Base-by-base conservation (phyloP, 345 rosid genomes). In the Gossypium mustelinum region DNA sequence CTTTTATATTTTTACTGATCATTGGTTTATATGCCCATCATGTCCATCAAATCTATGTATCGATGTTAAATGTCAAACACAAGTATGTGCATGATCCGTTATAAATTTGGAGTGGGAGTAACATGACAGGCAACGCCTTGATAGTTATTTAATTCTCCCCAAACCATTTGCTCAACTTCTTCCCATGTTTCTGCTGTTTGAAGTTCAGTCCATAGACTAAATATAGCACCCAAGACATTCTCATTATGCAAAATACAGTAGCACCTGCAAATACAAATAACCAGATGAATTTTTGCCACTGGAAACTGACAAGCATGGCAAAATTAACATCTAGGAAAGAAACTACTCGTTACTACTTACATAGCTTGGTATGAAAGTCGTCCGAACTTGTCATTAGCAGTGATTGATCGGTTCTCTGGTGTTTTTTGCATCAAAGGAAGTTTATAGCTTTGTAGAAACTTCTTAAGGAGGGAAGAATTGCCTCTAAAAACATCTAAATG, bases 201-300 rank as follows among this genome's bases (percentile, higher is more conserved):
- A 60, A 90, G 93, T 66, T 90, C 92, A 68, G 85, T 86, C 98
- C 99, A 91, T 7, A 83, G 84, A 62, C 92, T 63, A 78, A 89
- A 95, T 67, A 95, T 86, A 25, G 98, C 89, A 24, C 96, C 97
- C 84, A 95, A 81, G 56, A 95, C 81, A 73, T 91, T 92, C 52
- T 92, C 99, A 3, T 95, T 94, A 76, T 92, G 93, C 77, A 93
- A 81, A 56, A 93, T 81, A 77, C 98, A 95, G 76, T 90, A 95
- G 80, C 98, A 92, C 97, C 97, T 92, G 88, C 71, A 80, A 18
- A 24, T 22, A 81, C 58, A 20, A 74, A 60, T 20, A 22, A 45
- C 43, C 41, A 44, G 22, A 41, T 71, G 0, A 20, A 51, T 56
- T 52, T 24, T 57, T 22, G 11, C 48, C 41, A 68, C 13, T 7